Evolutionary conservation across 805 yeast genomes (phyloP).

Genomic region (Sugiyamaella mastotermitis): DNA sequence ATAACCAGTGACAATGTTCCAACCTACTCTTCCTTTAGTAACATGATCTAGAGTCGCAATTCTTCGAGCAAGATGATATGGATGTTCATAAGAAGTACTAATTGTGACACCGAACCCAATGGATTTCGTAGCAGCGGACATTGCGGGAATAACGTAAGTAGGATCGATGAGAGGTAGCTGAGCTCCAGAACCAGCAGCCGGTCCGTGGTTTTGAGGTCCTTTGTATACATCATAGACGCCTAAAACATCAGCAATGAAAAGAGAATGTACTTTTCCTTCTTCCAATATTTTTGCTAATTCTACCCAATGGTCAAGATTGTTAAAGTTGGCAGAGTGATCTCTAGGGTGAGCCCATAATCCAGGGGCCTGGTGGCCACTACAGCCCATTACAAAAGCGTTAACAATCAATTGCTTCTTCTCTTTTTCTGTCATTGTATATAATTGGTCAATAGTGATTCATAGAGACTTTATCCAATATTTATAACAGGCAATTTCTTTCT

Average conservation of each 20-base stretch:
- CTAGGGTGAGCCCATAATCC: slow-evolving; percentile 37
- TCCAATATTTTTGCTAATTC: slow-evolving; percentile 34
- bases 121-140: slow-evolving; percentile 39
- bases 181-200: slow-evolving; percentile 19
- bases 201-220: slow-evolving; percentile 35
- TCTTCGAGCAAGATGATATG: slow-evolving; percentile 38
- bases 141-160: slow-evolving; percentile 33
- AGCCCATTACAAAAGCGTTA: slow-evolving; percentile 35
- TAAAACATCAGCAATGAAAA: slow-evolving; percentile 38
- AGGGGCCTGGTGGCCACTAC: slow-evolving; percentile 24
- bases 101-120: slow-evolving; percentile 38
- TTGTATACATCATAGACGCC: slow-evolving; percentile 37
- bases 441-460: too few species aligned
- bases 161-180: slow-evolving; percentile 38
- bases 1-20: slow-evolving; percentile 41
- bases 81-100: slow-evolving; percentile 39
- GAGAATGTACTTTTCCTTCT: slow-evolving; percentile 33
- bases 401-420: slow-evolving; percentile 25
- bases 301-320: slow-evolving; percentile 30
- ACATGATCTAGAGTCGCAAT: slow-evolving; percentile 40
- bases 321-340: slow-evolving; percentile 20
- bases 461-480: too few species aligned
- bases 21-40: slow-evolving; percentile 38
- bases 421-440: too few species aligned
- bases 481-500: too few species aligned